Base-by-base conservation (phyloP, 2,329 filamentous ascomycete genomes). In the Calonectria hongkongensis region DNA sequence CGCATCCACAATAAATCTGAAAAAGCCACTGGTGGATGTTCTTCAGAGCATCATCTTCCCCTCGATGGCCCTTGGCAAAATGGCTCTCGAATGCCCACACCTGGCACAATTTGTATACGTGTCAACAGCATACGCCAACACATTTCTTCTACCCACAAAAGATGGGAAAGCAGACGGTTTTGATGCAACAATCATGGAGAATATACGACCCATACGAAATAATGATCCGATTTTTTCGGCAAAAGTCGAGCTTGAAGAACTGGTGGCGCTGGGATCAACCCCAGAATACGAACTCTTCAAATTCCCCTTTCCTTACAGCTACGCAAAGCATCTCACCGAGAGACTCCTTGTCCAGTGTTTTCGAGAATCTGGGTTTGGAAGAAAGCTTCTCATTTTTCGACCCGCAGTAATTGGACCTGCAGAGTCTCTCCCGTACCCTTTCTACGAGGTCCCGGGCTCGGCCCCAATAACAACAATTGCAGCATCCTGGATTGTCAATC, bases 271-370 rank as follows among this genome's bases (percentile, higher is more conserved):
- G 12, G 36, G 54, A 2, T 41, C 54, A 1, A 60, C 36, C 6
- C 9, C 33, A 12, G 54, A 60, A 12, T 41, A 60, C 12, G 54
- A 60, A 27, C 21, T 41, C 1, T 25, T 60, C 8, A 25, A 43
- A 25, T 60, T 60, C n/a, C 54, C 54, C 7, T 60, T 27, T 43
- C 12, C 30, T 6, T 60, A 60, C 12, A 60, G 33, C 8, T 60
- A 60, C 33, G 54, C 54, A 27, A 60, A 60, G n/a, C 33, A 60
- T 12, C 41, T 60, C n/a, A 60, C 54, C 3, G 54, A 60, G 10
- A 41, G 54, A 15, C n/a, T 39, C 5, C 33, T 60, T 8, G 18
- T 28, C 0, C 33, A 60, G 9, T 43, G 13, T 12, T 60, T 60
- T 41, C 36, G 54, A 10, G 54, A 60, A 0, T 30, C 33, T 16